phyloP scores from a whole-genome alignment of 2,329 filamentous ascomycete species.

The Cladosporium halotolerans region DNA sequence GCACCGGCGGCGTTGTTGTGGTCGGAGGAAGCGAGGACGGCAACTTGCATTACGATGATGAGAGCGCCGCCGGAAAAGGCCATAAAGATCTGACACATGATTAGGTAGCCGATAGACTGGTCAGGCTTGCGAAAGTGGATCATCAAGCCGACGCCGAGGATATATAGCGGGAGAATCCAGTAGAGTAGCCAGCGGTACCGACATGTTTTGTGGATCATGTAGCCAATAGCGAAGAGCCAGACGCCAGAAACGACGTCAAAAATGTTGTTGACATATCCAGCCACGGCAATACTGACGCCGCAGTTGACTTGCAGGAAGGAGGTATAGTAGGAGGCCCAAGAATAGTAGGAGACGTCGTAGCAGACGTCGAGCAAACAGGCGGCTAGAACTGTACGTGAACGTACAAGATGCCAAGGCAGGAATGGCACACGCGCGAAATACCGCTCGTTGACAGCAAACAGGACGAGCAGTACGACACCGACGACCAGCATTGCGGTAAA shows the following conservation, averaged over 20 bases:
- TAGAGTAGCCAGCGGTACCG: slow-evolving; percentile 41
- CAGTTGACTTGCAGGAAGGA: slow-evolving; percentile 38
- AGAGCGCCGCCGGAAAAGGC: slow-evolving; percentile 25
- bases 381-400: slow-evolving; percentile 46
- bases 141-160: slow-evolving; percentile 31
- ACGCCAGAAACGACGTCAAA: slow-evolving; percentile 37
- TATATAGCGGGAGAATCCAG: slow-evolving; percentile 31
- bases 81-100: slow-evolving; percentile 38
- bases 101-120: slow-evolving; percentile 29
- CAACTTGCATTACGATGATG: slow-evolving; percentile 30
- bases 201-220: slow-evolving; percentile 43
- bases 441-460: slow-evolving; percentile 35
- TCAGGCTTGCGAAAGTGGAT: slow-evolving; percentile 31
- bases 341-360: slow-evolving; percentile 25
- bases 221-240: slow-evolving; percentile 42
- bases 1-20: slow-evolving; percentile 32
- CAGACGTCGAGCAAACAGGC: slow-evolving; percentile 45
- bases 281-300: slow-evolving; percentile 22
- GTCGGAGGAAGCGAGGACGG: slow-evolving; percentile 29
- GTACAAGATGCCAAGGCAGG: slow-evolving; percentile 42
- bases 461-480: slow-evolving; percentile 31
- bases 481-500: slow-evolving; percentile 38
- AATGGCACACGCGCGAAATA: slow-evolving; percentile 36
- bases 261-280: slow-evolving; percentile 28
- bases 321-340: slow-evolving; percentile 37